phyloP scores from a whole-genome alignment of 2,329 filamentous ascomycete species.

The Arthroderma uncinatum region DNA sequence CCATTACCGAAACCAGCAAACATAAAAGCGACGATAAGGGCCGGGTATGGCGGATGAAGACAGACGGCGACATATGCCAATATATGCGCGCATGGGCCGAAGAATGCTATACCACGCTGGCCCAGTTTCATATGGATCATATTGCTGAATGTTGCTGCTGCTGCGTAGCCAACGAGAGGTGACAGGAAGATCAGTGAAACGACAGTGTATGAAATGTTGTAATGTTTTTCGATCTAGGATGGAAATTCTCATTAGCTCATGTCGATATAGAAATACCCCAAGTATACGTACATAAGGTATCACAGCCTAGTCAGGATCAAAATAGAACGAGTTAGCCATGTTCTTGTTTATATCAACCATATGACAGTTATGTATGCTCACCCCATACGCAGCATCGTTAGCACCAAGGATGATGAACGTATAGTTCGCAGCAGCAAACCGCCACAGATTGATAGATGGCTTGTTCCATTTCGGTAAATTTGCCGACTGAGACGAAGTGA shows the following conservation, averaged over 20 bases:
- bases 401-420: constrained; percentile 47
- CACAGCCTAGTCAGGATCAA: constrained; percentile 27
- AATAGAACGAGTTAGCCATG: not conserved
- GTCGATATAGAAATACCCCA: not conserved
- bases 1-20: constrained; percentile 61
- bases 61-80: constrained; percentile 54
- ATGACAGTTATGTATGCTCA: constrained; percentile 22
- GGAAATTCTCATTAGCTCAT: constrained; percentile 13
- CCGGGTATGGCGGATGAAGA: constrained; percentile 58
- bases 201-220: constrained; percentile 35
- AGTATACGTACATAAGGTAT: constrained; percentile 36
- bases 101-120: constrained; percentile 59
- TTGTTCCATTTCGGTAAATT: constrained; percentile 50
- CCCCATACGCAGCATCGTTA: constrained; percentile 48
- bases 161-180: constrained; percentile 38
- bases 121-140: constrained; percentile 39
- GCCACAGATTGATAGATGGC: constrained; percentile 47
- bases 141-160: constrained; percentile 36
- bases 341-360: not conserved
- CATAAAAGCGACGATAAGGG: constrained; percentile 52
- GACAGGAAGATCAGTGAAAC: constrained; percentile 40
- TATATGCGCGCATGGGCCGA: constrained; percentile 52
- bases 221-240: constrained; percentile 35
- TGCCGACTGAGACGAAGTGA: not conserved
- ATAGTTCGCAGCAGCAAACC: constrained; percentile 48